phyloP scores from a whole-genome alignment of 441 rosid genomes.

The Erysimum cheiri region DNA sequence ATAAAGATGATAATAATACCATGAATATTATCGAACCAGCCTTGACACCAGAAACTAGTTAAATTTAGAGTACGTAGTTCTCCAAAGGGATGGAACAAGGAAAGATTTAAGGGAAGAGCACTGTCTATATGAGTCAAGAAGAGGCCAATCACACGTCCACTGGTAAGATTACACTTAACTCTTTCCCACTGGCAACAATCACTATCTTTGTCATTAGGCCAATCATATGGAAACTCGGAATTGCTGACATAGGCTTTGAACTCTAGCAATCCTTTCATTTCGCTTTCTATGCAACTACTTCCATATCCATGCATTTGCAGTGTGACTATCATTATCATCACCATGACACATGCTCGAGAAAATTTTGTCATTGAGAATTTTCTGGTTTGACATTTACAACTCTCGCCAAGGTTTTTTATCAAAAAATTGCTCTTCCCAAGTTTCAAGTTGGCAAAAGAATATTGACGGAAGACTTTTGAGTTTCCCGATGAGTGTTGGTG shows the following conservation, averaged over 20 bases:
- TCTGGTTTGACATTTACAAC: neutral
- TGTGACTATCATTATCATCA: neutral
- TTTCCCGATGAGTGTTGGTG: too few species aligned
- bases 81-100: conserved; percentile 19
- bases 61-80: conserved; percentile 5
- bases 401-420: neutral
- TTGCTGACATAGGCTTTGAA: conserved; percentile 6
- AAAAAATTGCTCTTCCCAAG: neutral
- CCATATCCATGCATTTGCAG: neutral
- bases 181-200: conserved; percentile 37
- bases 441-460: neutral
- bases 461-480: too few species aligned
- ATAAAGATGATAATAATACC: neutral
- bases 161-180: conserved; percentile 23
- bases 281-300: conserved; percentile 32
- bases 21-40: conserved; percentile 30
- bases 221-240: neutral
- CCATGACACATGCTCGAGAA: neutral
- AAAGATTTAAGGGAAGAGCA: conserved; percentile 1
- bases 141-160: conserved; percentile 19
- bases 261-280: conserved; percentile 31
- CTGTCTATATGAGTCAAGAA: neutral
- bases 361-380: neutral
- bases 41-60: neutral
- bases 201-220: neutral